Base-by-base conservation (phyloP, 805 yeast species). In the Metschnikowia koreensis region DNA sequence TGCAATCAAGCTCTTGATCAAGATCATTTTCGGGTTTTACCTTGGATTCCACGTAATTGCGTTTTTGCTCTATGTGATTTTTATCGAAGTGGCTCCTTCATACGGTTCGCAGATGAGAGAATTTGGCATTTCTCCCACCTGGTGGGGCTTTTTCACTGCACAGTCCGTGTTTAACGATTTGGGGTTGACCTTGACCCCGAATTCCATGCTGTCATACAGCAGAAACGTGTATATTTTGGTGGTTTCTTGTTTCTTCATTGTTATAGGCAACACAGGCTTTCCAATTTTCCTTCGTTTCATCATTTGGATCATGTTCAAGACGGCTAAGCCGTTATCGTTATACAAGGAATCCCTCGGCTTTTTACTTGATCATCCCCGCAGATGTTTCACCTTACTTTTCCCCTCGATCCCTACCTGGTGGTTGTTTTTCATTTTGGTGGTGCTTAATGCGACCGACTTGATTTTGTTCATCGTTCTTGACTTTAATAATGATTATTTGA, bases 361-460 rank as follows among this genome's bases (percentile, higher is more conserved):
- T 60, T 68, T 94, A 52, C 74, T 94, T 39, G 97, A 92, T 56
- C 99, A 94, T 67, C 99, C 99, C 1, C 83, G 99, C 64, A 87
- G 99, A 62, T 94, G 99, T 66, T 94, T 93, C 64, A 91, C 98
- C 3, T 71, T 94, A 52, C 73, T 94, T 51, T 94, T 94, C 61
- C 99, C 99, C 0, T 81, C 93, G 3, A 84, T 85, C 1, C 96
- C 98, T 2, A 93, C 99, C 0, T 90, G 97, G 96, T 91, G 97
- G 97, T 75, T 94, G 41, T 75, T 91, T 47, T 75, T 82, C 51
- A 88, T 92, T 16, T 74, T 94, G 54, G 77, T 91, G 13, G 77
- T 77, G 1, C 69, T 94, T 58, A 93, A 93, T 65, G 80, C 77
- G 1, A 79, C 86, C 8, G 99, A 94, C 69, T 76, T 91, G 73